phyloP scores from a whole-genome alignment of 495 filamentous ascomycete species.

The Hypomontagnella submonticulosa region DNA sequence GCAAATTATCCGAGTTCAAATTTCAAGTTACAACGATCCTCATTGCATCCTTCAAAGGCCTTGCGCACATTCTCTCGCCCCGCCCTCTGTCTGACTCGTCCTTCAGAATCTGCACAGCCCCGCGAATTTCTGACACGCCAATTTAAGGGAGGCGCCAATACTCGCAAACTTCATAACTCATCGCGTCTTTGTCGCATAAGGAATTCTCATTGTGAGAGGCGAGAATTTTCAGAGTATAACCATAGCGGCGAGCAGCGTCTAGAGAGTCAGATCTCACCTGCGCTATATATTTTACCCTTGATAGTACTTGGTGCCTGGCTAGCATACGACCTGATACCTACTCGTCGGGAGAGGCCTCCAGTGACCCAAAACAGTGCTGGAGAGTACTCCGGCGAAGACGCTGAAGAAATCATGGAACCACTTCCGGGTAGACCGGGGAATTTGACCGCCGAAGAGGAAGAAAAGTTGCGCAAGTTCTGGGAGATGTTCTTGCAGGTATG shows the following conservation, averaged over 20 bases:
- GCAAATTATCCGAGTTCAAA: slow-evolving; percentile 10
- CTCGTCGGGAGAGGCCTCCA: background rate
- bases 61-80: slow-evolving; percentile 33
- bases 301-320: slow-evolving; percentile 25
- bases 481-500: slow-evolving; percentile 79
- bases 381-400: slow-evolving; percentile 6
- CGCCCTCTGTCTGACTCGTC: slow-evolving; percentile 22
- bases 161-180: slow-evolving; percentile 14
- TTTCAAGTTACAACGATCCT: slow-evolving; percentile 10
- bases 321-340: slow-evolving; percentile 8
- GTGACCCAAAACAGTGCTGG: background rate
- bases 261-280: slow-evolving; percentile 30
- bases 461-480: slow-evolving; percentile 91
- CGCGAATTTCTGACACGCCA: slow-evolving; percentile 18
- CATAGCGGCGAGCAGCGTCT: slow-evolving; percentile 6
- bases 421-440: slow-evolving; percentile 85
- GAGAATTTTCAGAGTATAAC: background rate
- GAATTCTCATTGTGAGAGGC: slow-evolving; percentile 6
- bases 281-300: slow-evolving; percentile 37
- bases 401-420: slow-evolving; percentile 51
- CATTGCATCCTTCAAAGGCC: slow-evolving; percentile 13
- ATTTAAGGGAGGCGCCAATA: slow-evolving; percentile 10
- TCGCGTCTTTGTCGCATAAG: slow-evolving; percentile 11
- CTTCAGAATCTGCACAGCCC: slow-evolving; percentile 36
- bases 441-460: slow-evolving; percentile 87